Evolutionary conservation across 2,329 filamentous ascomycete species (phyloP).

Genomic region (Lecanicillium sp.): DNA sequence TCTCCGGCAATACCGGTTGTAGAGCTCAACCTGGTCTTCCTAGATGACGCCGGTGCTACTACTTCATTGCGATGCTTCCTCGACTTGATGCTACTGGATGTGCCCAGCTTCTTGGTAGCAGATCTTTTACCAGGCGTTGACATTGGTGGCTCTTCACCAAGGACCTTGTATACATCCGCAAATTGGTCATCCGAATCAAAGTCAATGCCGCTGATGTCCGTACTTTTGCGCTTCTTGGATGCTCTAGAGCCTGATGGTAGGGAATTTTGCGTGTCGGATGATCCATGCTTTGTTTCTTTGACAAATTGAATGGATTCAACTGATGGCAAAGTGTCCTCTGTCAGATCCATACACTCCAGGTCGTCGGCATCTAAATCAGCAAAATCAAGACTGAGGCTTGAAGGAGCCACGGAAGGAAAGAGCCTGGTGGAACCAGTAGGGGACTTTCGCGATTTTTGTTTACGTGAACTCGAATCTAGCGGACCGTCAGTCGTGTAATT

Average conservation of each 20-base stretch:
- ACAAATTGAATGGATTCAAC: constrained; percentile 27
- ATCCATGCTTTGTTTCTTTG: constrained; percentile 24
- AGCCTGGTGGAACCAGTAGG: constrained; percentile 18
- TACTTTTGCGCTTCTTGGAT: constrained; percentile 45
- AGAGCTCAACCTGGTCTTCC: neutral
- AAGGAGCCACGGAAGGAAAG: constrained; percentile 10
- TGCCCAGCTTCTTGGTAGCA: neutral
- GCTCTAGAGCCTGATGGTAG: constrained; percentile 17
- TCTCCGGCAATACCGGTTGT: constrained; percentile 2
- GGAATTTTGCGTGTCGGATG: constrained; percentile 1
- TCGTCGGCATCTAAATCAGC: constrained; percentile 26
- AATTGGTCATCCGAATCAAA: constrained; percentile 36
- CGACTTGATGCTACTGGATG: constrained; percentile 1
- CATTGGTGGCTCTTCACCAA: constrained; percentile 30
- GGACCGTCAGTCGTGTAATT: neutral
- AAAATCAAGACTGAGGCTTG: constrained; percentile 21
- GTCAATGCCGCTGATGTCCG: constrained; percentile 31
- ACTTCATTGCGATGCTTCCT: constrained; percentile 6
- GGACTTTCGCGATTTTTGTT: constrained; percentile 15
- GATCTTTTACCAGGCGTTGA: constrained; percentile 22
- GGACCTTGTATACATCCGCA: constrained; percentile 43
- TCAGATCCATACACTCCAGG: constrained; percentile 32
- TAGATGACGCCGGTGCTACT: neutral
- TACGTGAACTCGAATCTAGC: constrained; percentile 1
- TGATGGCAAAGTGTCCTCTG: constrained; percentile 24